Conservation (phyloP, 768 basidiomycete genomes). For the Serendipita vermifera region DNA sequence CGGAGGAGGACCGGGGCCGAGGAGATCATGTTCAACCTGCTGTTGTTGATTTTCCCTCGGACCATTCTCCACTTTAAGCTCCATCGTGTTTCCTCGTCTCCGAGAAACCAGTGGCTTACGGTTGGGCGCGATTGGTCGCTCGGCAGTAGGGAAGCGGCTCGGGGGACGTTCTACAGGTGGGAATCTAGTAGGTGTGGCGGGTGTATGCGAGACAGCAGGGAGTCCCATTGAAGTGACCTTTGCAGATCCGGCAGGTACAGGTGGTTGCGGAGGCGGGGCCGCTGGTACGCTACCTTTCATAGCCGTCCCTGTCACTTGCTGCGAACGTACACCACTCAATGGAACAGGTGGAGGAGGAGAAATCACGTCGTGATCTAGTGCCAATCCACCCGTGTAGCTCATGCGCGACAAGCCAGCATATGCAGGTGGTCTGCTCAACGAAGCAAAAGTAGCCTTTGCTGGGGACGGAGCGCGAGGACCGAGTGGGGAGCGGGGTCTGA, state of each 20-base stretch:
- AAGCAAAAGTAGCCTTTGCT: not conserved
- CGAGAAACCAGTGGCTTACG: not conserved
- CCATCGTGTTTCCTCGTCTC: not conserved
- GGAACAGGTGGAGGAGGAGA: not conserved
- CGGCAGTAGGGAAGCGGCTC: constrained; percentile 4
- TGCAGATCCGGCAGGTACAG: too few species aligned
- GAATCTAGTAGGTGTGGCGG: not conserved
- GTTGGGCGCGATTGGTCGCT: not conserved
- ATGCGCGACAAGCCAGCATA: constrained; percentile 4
- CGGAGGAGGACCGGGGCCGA: not conserved
- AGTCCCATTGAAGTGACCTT: too few species aligned
- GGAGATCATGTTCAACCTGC: constrained; percentile 4
- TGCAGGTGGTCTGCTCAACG: not conserved
- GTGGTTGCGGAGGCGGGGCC: too few species aligned
- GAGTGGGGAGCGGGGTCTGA: too few species aligned
- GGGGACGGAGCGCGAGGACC: constrained; percentile 1
- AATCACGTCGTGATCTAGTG: constrained; percentile 1
- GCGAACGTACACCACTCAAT: constrained; percentile 34
- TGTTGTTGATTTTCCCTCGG: not conserved
- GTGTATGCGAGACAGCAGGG: not conserved
- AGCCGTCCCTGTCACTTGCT: constrained; percentile 41
- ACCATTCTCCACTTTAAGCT: constrained; percentile 6
- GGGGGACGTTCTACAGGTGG: not conserved
- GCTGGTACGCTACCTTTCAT: constrained; percentile 22
- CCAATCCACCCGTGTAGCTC: not conserved